A percentile compares a stretch with the other conserved stretches of the same genome.
These are phyloP conservation scores for Eucalyptus sp. DNA, from an alignment of 345 rosid species.

Conservation along the genomic window DNA sequence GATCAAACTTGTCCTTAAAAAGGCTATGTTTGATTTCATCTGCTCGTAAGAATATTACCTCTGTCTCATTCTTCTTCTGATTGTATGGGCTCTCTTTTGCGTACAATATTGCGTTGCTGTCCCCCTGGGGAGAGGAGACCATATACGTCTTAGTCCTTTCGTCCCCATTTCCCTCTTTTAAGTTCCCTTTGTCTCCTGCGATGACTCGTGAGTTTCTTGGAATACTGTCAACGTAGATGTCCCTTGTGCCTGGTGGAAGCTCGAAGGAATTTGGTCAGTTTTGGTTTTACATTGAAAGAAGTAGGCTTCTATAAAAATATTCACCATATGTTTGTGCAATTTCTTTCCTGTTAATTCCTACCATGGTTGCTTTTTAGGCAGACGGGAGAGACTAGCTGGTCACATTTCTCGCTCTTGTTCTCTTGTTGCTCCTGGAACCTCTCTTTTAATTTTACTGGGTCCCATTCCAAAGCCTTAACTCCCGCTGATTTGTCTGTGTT, in stretches of 20 bases:
- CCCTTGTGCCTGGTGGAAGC: neutral
- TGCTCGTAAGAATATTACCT: neutral
- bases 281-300: neutral
- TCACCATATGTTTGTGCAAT: neutral
- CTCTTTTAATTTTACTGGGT: neutral
- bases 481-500: too few species aligned
- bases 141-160: neutral
- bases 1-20: neutral
- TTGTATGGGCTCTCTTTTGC: neutral
- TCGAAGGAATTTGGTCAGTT: neutral
- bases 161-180: neutral
- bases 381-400: neutral
- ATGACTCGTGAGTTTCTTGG: neutral
- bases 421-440: neutral
- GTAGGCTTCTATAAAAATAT: neutral
- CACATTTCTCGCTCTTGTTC: neutral
- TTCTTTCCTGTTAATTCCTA: neutral
- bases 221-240: neutral
- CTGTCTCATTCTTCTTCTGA: neutral
- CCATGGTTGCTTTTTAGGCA: neutral
- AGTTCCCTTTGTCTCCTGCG: neutral
- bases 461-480: neutral
- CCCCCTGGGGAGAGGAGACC: neutral
- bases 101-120: neutral
- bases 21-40: neutral